Conservation (phyloP, 192 early-diverging fungal genomes). For the Allomyces javanicus region DNA sequence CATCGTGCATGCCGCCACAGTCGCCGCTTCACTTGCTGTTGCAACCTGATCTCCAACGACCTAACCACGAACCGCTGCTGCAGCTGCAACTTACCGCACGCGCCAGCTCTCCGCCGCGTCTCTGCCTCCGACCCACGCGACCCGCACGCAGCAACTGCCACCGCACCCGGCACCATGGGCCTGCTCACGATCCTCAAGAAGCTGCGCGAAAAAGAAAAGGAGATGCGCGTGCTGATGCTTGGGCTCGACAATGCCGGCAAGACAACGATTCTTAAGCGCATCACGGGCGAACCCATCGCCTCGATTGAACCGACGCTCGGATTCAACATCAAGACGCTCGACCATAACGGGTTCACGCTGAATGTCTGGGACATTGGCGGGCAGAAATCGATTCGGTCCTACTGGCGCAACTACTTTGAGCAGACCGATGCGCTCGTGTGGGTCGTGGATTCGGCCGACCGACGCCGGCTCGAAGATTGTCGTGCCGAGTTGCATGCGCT, state of each 20-base stretch:
- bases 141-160: no score
- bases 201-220: slow-evolving; percentile 73
- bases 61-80: no score
- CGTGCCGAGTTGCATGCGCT: slow-evolving; percentile 50
- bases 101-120: no score
- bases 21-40: no score
- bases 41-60: no score
- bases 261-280: slow-evolving; percentile 87
- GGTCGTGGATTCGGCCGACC: slow-evolving; percentile 92
- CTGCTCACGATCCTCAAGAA: slow-evolving; percentile 87
- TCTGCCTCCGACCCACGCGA: no score
- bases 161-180: slow-evolving; percentile 42
- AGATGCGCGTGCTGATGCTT: slow-evolving; percentile 84
- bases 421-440: slow-evolving; percentile 92
- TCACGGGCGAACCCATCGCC: slow-evolving; percentile 80
- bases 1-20: no score
- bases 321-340: slow-evolving; percentile 92
- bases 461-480: slow-evolving; percentile 60
- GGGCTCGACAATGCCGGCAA: slow-evolving; percentile 99
- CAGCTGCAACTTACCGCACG: no score
- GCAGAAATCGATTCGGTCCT: slow-evolving; percentile 86
- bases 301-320: slow-evolving; percentile 89
- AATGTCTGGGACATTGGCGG: slow-evolving; percentile 97
- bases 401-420: slow-evolving; percentile 99
- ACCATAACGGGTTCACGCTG: slow-evolving; percentile 64